A percentile compares a stretch with the other conserved stretches of the same genome.
phyloP scores from a whole-genome alignment of 257 asterid species.

The Solanum habrochaites region DNA sequence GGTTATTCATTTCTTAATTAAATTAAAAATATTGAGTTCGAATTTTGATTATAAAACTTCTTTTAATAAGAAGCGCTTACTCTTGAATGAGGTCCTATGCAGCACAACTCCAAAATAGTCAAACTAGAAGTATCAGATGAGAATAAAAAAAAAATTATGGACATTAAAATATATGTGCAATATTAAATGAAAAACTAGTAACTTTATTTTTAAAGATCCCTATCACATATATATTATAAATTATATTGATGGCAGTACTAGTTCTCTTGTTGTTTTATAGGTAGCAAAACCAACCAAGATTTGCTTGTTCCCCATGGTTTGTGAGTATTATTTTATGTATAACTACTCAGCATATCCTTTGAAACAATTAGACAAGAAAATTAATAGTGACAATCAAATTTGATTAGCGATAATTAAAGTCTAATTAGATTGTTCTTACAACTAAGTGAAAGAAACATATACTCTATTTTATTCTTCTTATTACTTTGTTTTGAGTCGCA shows the following conservation, averaged over 20 bases:
- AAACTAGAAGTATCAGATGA: no score
- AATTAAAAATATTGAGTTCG: fast-evolving
- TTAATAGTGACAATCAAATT: background rate
- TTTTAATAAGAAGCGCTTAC: fast-evolving
- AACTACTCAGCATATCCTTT: background rate
- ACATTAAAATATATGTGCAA: background rate
- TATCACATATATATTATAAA: background rate
- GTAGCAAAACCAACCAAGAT: background rate
- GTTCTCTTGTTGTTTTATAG: background rate
- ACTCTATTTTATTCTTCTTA: background rate
- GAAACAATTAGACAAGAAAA: background rate
- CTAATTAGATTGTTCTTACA: background rate
- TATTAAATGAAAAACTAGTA: background rate
- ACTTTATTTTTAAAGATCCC: background rate
- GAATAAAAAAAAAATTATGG: no score
- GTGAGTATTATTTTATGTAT: background rate
- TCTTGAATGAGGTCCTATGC: no score
- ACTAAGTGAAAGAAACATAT: background rate
- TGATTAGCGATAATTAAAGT: background rate
- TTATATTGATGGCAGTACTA: background rate
- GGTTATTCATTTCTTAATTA: fast-evolving
- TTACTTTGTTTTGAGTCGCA: background rate
- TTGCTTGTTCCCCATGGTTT: background rate
- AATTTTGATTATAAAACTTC: no score
- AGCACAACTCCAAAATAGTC: no score